Percentiles rank a stretch among this genome's conserved stretches.
Conservation (phyloP, 208 protist species). For the Wallacemonas sp. region DNA sequence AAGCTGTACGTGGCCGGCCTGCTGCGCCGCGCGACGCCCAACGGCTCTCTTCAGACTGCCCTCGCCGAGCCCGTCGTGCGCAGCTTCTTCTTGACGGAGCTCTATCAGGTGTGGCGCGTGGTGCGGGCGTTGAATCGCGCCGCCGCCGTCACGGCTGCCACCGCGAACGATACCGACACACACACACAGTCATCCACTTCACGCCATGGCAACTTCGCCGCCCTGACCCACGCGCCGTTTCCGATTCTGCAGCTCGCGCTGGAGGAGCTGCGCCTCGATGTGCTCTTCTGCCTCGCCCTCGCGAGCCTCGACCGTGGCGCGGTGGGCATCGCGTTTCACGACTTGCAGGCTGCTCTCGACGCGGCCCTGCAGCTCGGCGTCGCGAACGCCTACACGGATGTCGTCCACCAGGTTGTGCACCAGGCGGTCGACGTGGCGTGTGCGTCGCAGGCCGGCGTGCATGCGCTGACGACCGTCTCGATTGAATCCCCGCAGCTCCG, state of each 20-base stretch:
- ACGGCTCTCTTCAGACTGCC: conserved; percentile 8
- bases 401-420: conserved; percentile 32
- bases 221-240: neutral
- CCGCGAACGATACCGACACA: neutral
- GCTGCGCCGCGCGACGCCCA: conserved; percentile 37
- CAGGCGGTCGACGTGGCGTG: conserved; percentile 51
- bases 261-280: conserved; percentile 65
- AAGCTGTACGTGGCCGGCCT: conserved; percentile 60
- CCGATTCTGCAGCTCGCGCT: conserved; percentile 40
- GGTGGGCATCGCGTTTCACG: conserved; percentile 49
- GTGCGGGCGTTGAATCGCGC: neutral
- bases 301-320: conserved; percentile 29
- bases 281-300: conserved; percentile 52
- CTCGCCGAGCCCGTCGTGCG: conserved; percentile 25
- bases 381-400: conserved; percentile 33
- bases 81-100: conserved; percentile 26
- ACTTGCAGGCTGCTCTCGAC: conserved; percentile 52
- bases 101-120: conserved; percentile 12
- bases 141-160: neutral
- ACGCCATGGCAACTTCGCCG: neutral
- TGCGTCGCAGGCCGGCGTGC: conserved; percentile 40
- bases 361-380: conserved; percentile 26
- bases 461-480: conserved; percentile 34
- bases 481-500: conserved; percentile 38
- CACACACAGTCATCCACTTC: too few relatives aligned